Percentiles rank a stretch among this genome's conserved stretches.
Evolutionary conservation across 1,284 basidiomycete species (phyloP).

Genomic region (Termitomyces sp.): DNA sequence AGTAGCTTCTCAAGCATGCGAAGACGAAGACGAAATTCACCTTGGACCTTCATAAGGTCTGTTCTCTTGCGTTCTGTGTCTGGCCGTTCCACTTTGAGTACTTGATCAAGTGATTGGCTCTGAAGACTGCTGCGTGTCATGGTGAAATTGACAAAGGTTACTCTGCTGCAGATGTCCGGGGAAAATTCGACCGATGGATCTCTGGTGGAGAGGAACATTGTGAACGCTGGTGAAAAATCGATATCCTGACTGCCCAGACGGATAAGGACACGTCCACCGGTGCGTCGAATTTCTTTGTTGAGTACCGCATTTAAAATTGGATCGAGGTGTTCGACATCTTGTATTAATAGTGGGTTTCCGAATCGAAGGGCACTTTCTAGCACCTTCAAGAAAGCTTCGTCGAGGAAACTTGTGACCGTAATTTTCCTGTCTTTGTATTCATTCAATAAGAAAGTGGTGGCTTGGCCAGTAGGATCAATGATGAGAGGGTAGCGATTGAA

Average conservation of each 20-base stretch:
- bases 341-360: slow-evolving; percentile 94
- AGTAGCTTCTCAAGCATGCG: slow-evolving; percentile 92
- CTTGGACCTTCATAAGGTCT: slow-evolving; percentile 98
- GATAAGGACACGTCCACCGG: slow-evolving; percentile 96
- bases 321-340: slow-evolving; percentile 97
- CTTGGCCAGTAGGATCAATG: slow-evolving; percentile 99
- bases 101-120: slow-evolving; percentile 96
- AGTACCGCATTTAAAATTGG: slow-evolving; percentile 97
- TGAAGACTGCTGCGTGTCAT: slow-evolving; percentile 99
- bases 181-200: slow-evolving; percentile 98
- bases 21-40: slow-evolving; percentile 93
- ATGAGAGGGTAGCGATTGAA: slow-evolving; percentile 98
- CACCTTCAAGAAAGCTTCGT: slow-evolving; percentile 98
- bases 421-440: slow-evolving; percentile 97
- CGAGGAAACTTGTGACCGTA: slow-evolving; percentile 96
- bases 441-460: slow-evolving; percentile 89
- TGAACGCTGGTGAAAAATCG: slow-evolving; percentile 98
- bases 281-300: slow-evolving; percentile 93
- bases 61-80: slow-evolving; percentile 96
- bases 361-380: slow-evolving; percentile 98
- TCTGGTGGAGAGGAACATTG: slow-evolving; percentile 97
- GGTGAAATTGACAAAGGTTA: slow-evolving; percentile 99
- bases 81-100: slow-evolving; percentile 94
- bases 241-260: slow-evolving; percentile 99
- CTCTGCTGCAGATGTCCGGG: slow-evolving; percentile 97